Base-by-base conservation (phyloP, 2,329 filamentous ascomycete genomes). In the Cladosporium sp. region DNA sequence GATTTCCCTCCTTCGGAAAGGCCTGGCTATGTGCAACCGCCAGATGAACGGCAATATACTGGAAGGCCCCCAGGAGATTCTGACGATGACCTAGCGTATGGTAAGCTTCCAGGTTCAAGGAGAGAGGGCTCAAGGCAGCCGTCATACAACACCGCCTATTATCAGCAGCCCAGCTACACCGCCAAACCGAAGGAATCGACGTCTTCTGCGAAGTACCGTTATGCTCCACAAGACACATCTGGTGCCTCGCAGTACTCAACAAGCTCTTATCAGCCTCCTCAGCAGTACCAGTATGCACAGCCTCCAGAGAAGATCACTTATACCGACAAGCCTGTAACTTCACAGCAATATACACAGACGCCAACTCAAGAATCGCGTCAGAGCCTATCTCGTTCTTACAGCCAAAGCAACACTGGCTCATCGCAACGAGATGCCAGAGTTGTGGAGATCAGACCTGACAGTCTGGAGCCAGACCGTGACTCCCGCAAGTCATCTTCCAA, bases 1-100 rank as follows among this genome's bases (percentile, higher is more conserved):
- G 76, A 79, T 61, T 69, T 77, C 9, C 76, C 76, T 28, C 76
- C 75, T 12, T 66, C 77, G 54, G 72, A 79, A 61, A 69, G 76
- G 5, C 75, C 76, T 2, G 73, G 71, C 37, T 78, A 69, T 55
- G 56, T 61, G 7, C 64, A 54, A 25, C 61, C 63, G 5, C 58
- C 42, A 5, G 43, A 54, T 19, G 58, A 59, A 20, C 65, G 51
- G 61, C 55, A 63, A 47, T 62, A 59, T 63, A 36, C 38, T 49
- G 45, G 39, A 54, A 45, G 50, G 57, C 60, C 12, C 30, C 52
- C 43, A 19, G 39, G 39, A 47, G 38, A 43, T 8, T 57, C 65
- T 45, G 65, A 70, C 20, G 62, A 67, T n/a, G 67, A 68, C 60
- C 61, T 72, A 58, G 69, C 71, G 3, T 72, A 72, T 60, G 70